Evolutionary conservation across 495 filamentous ascomycete species (phyloP), one percentile per base, ranked within the genome.

Genomic region (Astrocystis sublimbata): DNA sequence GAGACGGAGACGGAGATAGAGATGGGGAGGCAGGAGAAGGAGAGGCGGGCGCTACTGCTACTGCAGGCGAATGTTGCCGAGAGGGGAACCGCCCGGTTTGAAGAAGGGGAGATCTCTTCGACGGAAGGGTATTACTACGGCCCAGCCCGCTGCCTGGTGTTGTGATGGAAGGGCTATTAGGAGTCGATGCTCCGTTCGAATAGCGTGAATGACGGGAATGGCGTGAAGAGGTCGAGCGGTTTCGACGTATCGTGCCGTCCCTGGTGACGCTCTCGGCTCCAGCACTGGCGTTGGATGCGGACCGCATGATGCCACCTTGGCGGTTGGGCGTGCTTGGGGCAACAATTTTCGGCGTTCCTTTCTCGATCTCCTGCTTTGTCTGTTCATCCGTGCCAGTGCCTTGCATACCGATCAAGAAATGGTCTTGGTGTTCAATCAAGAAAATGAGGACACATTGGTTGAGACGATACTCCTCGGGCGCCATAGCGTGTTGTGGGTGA

Each of bases 381-480:
- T 91, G 86, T 69, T 92, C 90, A 71, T 97, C 92, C 6, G 90
- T 89, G 5, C 85, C 92, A 5, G 92, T 96, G 19, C 92, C 92
- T 71, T 90, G 89, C 92, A 97, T 97, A 15, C 92, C 92, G 53
- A 97, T 93, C 62, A 93, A 76, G 76, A 93, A 93, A 69, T 91
- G 87, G 65, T 93, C 87, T 71, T 97, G 93, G 67, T 99, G 96
- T 71, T 97, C 92, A 63, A 99, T 99, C 64, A 99, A 78, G 72
- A 98, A 99, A 26, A 98, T 96, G 69, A 99, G 84, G 40, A 99
- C 94, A 69, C 96, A 92, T 76, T 99, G 94, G 65, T 94, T 98
- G 23, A 98, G 78, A 36, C 91, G 89, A 70, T 99, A 99, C 65
- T 97, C 93, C 19, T 88, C 83, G 6, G 94, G 94, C 7, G 89